Evolutionary conservation across 257 asterid genomes (phyloP).

Genomic region (Nicotiana attenuata): DNA sequence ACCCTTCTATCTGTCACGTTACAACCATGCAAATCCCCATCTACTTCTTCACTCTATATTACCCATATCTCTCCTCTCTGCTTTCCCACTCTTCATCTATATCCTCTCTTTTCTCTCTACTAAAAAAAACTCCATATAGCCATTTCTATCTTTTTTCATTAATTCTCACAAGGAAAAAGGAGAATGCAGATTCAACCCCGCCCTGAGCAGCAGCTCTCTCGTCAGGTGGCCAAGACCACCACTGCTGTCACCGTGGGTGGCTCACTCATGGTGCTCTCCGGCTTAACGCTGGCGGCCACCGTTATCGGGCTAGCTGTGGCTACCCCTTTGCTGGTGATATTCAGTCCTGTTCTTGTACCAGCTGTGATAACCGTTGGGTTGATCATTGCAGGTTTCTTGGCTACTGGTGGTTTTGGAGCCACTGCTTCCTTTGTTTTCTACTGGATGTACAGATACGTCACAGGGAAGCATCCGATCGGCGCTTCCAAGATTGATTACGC

Average conservation of each 20-base stretch:
- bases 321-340: slow-evolving; percentile 72
- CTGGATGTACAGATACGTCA: slow-evolving; percentile 78
- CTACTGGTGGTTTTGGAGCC: slow-evolving; percentile 72
- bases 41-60: slow-evolving; percentile 1
- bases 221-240: slow-evolving; percentile 76
- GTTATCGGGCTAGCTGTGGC: slow-evolving; percentile 70
- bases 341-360: slow-evolving; percentile 87
- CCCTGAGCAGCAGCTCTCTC: slow-evolving; percentile 49
- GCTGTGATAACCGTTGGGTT: slow-evolving; percentile 53
- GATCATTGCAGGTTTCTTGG: slow-evolving; percentile 57
- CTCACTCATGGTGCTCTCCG: slow-evolving; percentile 76
- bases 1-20: slow-evolving; percentile 28
- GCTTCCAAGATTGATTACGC: slow-evolving; percentile 71
- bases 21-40: slow-evolving; percentile 35
- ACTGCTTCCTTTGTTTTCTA: slow-evolving; percentile 72
- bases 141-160: neutral
- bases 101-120: neutral
- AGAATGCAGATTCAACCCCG: slow-evolving; percentile 12
- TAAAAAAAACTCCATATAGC: neutral
- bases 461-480: slow-evolving; percentile 82
- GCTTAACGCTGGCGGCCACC: slow-evolving; percentile 71
- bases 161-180: neutral
- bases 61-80: neutral
- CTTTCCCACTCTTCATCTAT: neutral
- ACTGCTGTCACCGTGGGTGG: slow-evolving; percentile 91